Conservation (phyloP, 768 basidiomycete species). For the Serendipita vermifera region DNA sequence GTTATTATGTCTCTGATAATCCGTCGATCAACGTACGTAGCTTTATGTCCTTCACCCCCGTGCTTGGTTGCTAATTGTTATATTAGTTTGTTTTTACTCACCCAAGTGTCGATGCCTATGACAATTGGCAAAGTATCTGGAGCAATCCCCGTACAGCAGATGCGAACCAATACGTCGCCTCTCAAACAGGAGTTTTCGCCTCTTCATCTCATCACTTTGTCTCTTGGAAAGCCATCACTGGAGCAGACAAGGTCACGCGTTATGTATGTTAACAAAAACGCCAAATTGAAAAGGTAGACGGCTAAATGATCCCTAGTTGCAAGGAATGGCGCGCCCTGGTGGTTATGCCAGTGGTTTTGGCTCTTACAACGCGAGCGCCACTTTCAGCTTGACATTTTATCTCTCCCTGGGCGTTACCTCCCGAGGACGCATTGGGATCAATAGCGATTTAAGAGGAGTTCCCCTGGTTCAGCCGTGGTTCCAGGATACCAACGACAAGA, state of each 20-base stretch:
- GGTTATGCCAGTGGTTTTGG: constrained; percentile 35
- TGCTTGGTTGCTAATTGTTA: no score
- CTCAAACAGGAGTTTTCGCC: constrained; percentile 45
- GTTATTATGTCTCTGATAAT: constrained; percentile 47
- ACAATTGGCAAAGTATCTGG: constrained; percentile 59
- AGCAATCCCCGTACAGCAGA: constrained; percentile 41
- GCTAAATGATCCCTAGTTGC: constrained; percentile 30
- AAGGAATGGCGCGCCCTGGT: constrained; percentile 52
- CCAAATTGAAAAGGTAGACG: no score
- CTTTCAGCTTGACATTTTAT: constrained; percentile 50
- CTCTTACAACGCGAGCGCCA: constrained; percentile 41
- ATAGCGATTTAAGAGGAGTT: constrained; percentile 36
- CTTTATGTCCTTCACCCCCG: neutral
- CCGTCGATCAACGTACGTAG: constrained; percentile 42
- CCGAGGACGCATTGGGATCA: constrained; percentile 48
- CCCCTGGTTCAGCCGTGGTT: constrained; percentile 48
- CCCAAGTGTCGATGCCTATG: constrained; percentile 46
- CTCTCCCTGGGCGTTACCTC: constrained; percentile 47
- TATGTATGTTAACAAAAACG: constrained; percentile 27
- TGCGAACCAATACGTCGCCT: constrained; percentile 38
- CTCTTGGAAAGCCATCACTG: constrained; percentile 45
- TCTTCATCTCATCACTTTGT: constrained; percentile 40
- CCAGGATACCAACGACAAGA: constrained; percentile 42
- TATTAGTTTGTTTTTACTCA: constrained; percentile 52
- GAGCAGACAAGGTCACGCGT: constrained; percentile 34